Conservation (phyloP, 192 early-diverging fungal genomes). For the Coemansia sp. region DNA sequence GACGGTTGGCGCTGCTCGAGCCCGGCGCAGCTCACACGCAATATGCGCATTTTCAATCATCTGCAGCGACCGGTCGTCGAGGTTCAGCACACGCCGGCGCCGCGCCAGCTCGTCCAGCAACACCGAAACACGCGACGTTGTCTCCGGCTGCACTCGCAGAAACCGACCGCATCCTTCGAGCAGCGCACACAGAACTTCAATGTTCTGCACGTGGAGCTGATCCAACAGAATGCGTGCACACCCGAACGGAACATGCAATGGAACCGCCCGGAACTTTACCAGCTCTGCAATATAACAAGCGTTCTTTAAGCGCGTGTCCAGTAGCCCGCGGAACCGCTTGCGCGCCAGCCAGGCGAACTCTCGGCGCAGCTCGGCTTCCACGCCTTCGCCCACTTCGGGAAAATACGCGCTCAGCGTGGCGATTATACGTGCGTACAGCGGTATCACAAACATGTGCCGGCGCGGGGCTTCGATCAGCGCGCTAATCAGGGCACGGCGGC, state of each 20-base stretch:
- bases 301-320: constrained; percentile 59
- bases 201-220: constrained; percentile 77
- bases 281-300: constrained; percentile 87
- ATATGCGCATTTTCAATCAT: constrained; percentile 96
- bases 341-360: constrained; percentile 64
- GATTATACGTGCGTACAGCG: constrained; percentile 88
- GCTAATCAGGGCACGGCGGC: constrained; percentile 74
- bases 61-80: constrained; percentile 79
- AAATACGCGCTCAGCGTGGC: constrained; percentile 84
- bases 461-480: constrained; percentile 78
- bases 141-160: constrained; percentile 75
- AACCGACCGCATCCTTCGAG: constrained; percentile 91
- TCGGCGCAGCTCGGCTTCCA: constrained; percentile 61
- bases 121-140: constrained; percentile 63
- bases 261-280: constrained; percentile 88
- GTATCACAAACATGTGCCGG: constrained; percentile 77
- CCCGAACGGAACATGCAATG: constrained; percentile 77
- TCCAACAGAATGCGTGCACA: constrained; percentile 85
- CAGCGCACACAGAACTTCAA: constrained; percentile 77
- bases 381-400: constrained; percentile 76
- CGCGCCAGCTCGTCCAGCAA: constrained; percentile 86
- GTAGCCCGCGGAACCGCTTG: constrained; percentile 60
- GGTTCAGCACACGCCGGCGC: constrained; percentile 79
- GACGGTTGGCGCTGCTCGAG: constrained; percentile 48
- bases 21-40: constrained; percentile 82